Percentiles rank a stretch among this genome's conserved stretches.
These are phyloP conservation scores for Metarhizium album DNA, from an alignment of 2,329 filamentous ascomycete species.

Conservation along the genomic window DNA sequence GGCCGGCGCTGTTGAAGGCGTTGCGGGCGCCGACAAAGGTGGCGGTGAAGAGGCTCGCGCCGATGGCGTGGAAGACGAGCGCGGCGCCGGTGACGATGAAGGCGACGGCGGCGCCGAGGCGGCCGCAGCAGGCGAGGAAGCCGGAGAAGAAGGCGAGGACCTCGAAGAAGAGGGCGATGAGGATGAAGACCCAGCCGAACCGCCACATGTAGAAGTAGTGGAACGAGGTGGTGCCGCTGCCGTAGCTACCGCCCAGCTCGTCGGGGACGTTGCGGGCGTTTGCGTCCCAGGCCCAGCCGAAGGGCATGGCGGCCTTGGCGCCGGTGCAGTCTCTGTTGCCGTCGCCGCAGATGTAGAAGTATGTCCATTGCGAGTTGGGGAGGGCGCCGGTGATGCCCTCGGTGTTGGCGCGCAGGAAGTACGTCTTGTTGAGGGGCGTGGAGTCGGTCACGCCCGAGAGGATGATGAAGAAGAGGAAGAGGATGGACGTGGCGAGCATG, in stretches of 20 bases:
- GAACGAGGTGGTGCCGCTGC: conserved; percentile 40
- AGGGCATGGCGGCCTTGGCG: conserved; percentile 50
- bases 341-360: conserved; percentile 69
- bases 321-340: conserved; percentile 53
- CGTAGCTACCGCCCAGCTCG: conserved; percentile 39
- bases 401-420: conserved; percentile 77
- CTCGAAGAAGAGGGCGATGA: conserved; percentile 75
- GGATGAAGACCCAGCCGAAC: conserved; percentile 86
- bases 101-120: conserved; percentile 58
- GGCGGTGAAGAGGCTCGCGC: conserved; percentile 64
- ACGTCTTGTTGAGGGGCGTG: conserved; percentile 60
- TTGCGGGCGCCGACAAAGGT: conserved; percentile 60
- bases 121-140: conserved; percentile 59
- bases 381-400: conserved; percentile 59
- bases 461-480: conserved; percentile 49
- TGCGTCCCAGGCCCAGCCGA: conserved; percentile 60
- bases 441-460: conserved; percentile 39
- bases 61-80: conserved; percentile 58
- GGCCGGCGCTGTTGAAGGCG: conserved; percentile 45
- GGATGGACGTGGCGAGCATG: conserved; percentile 39
- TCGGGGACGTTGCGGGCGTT: conserved; percentile 32
- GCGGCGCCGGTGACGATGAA: conserved; percentile 47
- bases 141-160: conserved; percentile 55
- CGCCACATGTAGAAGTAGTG: conserved; percentile 76
- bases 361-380: conserved; percentile 71